A percentile compares a stretch with the other conserved stretches of the same genome.
Evolutionary conservation across 768 basidiomycete genomes (phyloP).

Genomic region (Rhodotorula sphaerocarpa): DNA sequence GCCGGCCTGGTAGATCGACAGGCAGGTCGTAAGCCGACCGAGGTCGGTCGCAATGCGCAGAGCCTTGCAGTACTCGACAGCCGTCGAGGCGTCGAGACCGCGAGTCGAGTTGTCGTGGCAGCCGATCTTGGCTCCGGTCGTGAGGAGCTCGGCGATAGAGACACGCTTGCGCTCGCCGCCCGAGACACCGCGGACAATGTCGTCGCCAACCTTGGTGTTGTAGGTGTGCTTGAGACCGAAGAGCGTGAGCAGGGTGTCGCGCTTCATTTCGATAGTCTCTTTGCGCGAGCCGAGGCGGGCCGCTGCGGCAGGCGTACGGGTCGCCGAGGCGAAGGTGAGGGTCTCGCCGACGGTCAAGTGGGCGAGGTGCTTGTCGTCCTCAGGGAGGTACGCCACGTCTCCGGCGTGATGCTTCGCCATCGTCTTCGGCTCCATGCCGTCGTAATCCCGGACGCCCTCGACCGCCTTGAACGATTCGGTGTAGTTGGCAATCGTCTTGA

Average conservation of each 20-base stretch:
- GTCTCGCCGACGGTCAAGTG: conserved; percentile 44
- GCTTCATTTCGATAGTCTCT: conserved; percentile 45
- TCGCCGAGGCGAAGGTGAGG: conserved; percentile 52
- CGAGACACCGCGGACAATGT: conserved; percentile 53
- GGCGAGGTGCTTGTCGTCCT: conserved; percentile 42
- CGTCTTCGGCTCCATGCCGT: conserved; percentile 47
- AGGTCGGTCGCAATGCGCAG: conserved; percentile 74
- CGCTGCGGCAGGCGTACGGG: conserved; percentile 50
- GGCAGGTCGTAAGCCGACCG: conserved; percentile 47
- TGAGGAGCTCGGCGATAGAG: conserved; percentile 46
- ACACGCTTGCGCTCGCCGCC: conserved; percentile 50
- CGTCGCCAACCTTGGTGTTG: conserved; percentile 53
- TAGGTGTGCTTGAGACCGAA: conserved; percentile 68
- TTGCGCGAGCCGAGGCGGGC: conserved; percentile 44
- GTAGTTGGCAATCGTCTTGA: conserved; percentile 51
- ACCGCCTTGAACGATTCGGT: conserved; percentile 44
- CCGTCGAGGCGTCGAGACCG: conserved; percentile 68
- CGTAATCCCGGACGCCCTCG: conserved; percentile 47
- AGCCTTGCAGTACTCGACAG: conserved; percentile 70
- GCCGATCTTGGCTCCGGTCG: conserved; percentile 39
- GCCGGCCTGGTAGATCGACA: conserved; percentile 56
- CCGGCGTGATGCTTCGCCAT: conserved; percentile 54
- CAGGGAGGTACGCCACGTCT: conserved; percentile 62
- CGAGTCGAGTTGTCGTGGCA: conserved; percentile 60
- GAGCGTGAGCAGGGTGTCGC: conserved; percentile 50